Evolutionary conservation across 1,139 yeast genomes (phyloP).

Genomic region (Taphrina wiesneri): DNA sequence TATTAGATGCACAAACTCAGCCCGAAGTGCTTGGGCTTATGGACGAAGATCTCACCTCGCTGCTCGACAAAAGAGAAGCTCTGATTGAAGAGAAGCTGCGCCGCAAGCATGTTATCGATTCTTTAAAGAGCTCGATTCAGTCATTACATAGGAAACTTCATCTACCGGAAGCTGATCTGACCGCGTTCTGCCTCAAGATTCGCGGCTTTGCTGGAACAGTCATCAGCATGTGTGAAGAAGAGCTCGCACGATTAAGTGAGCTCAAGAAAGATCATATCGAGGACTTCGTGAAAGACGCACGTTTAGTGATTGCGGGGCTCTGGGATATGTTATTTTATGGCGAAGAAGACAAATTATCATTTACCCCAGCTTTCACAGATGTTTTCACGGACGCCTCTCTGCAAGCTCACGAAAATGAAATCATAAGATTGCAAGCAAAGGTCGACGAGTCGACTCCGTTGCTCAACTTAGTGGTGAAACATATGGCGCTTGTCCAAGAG

Average conservation of each 20-base stretch:
- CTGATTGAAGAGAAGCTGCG: conserved; percentile 38
- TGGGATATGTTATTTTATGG: conserved; percentile 69
- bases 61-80: conserved; percentile 38
- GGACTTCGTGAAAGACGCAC: conserved; percentile 63
- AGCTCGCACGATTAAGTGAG: conserved; percentile 58
- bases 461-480: conserved; percentile 56
- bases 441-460: conserved; percentile 58
- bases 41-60: conserved; percentile 41
- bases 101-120: conserved; percentile 38
- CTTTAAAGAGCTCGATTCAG: conserved; percentile 37
- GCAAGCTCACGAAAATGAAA: conserved; percentile 64
- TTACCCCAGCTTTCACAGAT: conserved; percentile 48
- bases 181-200: conserved; percentile 42
- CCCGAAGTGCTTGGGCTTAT: conserved; percentile 44
- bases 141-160: conserved; percentile 44
- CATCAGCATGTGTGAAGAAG: conserved; percentile 51
- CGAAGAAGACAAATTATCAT: conserved; percentile 49
- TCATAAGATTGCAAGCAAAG: conserved; percentile 55
- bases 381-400: conserved; percentile 57
- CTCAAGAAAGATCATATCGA: conserved; percentile 67
- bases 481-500: conserved; percentile 60
- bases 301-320: conserved; percentile 57
- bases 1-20: conserved; percentile 36
- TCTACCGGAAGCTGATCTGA: conserved; percentile 40
- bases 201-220: conserved; percentile 46